Conservation (phyloP, 495 filamentous ascomycete species). For the Aspergillus steynii region DNA sequence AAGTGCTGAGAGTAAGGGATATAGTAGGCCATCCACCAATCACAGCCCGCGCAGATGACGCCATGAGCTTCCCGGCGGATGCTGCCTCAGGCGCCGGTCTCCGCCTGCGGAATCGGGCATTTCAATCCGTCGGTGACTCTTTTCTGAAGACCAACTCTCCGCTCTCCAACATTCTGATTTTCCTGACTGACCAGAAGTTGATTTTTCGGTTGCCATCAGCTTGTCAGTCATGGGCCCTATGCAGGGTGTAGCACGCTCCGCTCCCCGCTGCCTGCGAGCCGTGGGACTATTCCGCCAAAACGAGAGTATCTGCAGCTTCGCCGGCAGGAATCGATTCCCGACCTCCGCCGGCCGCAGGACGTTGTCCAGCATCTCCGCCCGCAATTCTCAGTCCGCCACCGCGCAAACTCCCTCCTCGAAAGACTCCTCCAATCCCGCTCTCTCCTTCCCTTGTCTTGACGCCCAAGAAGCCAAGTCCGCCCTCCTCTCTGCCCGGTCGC, state of each 20-base stretch:
- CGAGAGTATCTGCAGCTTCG: slow-evolving; percentile 12
- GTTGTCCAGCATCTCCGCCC: slow-evolving; percentile 29
- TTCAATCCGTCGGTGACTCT: background rate
- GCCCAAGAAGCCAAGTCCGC: slow-evolving; percentile 82
- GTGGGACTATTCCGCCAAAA: slow-evolving; percentile 19
- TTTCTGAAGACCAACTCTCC: background rate
- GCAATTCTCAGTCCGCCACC: slow-evolving; percentile 31
- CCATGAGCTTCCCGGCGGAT: slow-evolving; percentile 12
- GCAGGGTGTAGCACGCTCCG: slow-evolving; percentile 24
- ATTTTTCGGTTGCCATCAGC: background rate
- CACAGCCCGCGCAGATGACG: slow-evolving; percentile 21
- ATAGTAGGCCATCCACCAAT: slow-evolving; percentile 18
- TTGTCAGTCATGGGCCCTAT: slow-evolving; percentile 27
- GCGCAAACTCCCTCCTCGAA: slow-evolving; percentile 21
- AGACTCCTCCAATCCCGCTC: slow-evolving; percentile 78
- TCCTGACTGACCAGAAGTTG: background rate
- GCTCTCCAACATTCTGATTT: background rate
- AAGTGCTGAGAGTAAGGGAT: background rate
- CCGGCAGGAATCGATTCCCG: slow-evolving; percentile 21
- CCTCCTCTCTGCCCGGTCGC: slow-evolving; percentile 69
- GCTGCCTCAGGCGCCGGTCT: slow-evolving; percentile 23
- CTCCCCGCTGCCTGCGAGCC: slow-evolving; percentile 22
- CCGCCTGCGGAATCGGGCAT: slow-evolving; percentile 18
- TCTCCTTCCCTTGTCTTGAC: slow-evolving; percentile 95
- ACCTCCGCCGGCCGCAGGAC: slow-evolving; percentile 4